These are phyloP conservation scores for Davidsoniella neocaledoniae DNA, from an alignment of 2,329 filamentous ascomycete genomes.

Conservation along the genomic window DNA sequence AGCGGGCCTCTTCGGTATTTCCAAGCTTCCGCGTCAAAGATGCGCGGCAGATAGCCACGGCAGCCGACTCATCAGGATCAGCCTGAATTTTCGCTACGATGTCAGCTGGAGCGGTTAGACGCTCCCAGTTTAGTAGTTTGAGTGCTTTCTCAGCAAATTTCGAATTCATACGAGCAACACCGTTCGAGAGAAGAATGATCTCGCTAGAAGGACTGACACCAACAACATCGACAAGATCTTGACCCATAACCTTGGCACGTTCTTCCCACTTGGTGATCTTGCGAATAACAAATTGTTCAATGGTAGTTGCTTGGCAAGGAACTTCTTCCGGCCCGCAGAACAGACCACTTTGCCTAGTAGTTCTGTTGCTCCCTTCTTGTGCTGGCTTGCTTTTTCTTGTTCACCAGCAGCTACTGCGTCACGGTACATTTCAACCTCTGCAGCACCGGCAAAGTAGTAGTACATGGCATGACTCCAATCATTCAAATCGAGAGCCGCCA, in stretches of 20 bases:
- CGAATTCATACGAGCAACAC: constrained; percentile 60
- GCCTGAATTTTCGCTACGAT: constrained; percentile 29
- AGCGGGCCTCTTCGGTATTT: constrained; percentile 46
- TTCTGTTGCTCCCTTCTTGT: constrained; percentile 50
- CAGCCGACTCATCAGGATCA: constrained; percentile 42
- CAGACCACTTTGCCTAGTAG: constrained; percentile 55
- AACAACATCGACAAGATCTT: constrained; percentile 62
- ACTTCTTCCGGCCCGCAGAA: constrained; percentile 67
- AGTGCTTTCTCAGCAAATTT: constrained; percentile 48
- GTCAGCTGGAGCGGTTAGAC: constrained; percentile 33
- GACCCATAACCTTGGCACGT: constrained; percentile 46
- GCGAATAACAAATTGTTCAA: constrained; percentile 67
- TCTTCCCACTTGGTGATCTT: constrained; percentile 84
- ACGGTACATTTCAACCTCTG: constrained; percentile 70
- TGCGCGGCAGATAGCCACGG: constrained; percentile 49
- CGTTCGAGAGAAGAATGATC: constrained; percentile 91
- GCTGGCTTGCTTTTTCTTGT: constrained; percentile 31
- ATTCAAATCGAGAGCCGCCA: constrained; percentile 61
- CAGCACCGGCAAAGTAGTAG: constrained; percentile 68
- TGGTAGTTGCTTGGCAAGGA: constrained; percentile 78
- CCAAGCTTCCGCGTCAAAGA: constrained; percentile 49
- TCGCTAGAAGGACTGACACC: constrained; percentile 70
- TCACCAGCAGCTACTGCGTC: constrained; percentile 24
- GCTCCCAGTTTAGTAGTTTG: constrained; percentile 43
- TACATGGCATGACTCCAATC: constrained; percentile 85